A percentile compares a stretch with the other conserved stretches of the same genome.
Evolutionary conservation across 2,329 filamentous ascomycete genomes (phyloP).

Genomic region (Alternaria longipes): DNA sequence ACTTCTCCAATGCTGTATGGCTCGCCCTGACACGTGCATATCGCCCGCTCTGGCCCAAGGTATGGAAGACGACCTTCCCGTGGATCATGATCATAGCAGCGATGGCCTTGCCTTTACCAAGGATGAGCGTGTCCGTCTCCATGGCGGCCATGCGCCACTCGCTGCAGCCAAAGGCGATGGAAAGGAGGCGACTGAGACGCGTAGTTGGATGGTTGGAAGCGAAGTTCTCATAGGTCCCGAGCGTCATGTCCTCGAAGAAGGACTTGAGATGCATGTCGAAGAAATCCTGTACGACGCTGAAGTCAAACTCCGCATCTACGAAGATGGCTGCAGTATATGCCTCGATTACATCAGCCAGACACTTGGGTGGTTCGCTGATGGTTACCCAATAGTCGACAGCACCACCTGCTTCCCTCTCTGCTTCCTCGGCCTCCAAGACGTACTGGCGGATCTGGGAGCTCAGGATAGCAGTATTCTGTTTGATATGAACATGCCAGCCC

Average conservation of each 20-base stretch:
- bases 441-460: conserved; percentile 62
- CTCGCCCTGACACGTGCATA: conserved; percentile 78
- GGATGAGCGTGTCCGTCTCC: conserved; percentile 56
- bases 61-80: conserved; percentile 70
- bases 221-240: conserved; percentile 78
- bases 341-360: conserved; percentile 86
- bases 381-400: conserved; percentile 74
- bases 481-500: conserved; percentile 78
- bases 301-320: conserved; percentile 86
- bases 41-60: conserved; percentile 68
- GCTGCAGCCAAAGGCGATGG: conserved; percentile 71
- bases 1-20: conserved; percentile 62
- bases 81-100: conserved; percentile 82
- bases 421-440: conserved; percentile 66
- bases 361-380: conserved; percentile 71
- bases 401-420: conserved; percentile 59
- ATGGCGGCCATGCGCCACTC: conserved; percentile 59
- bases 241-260: conserved; percentile 84
- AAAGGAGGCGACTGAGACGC: conserved; percentile 71
- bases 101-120: conserved; percentile 58
- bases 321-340: conserved; percentile 90
- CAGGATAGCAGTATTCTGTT: conserved; percentile 61
- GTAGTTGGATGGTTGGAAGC: conserved; percentile 86
- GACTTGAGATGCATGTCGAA: conserved; percentile 77
- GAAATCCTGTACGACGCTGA: conserved; percentile 75